These are phyloP conservation scores for Fusarium lyarnte DNA, from an alignment of 2,329 filamentous ascomycete species.

Conservation along the genomic window DNA sequence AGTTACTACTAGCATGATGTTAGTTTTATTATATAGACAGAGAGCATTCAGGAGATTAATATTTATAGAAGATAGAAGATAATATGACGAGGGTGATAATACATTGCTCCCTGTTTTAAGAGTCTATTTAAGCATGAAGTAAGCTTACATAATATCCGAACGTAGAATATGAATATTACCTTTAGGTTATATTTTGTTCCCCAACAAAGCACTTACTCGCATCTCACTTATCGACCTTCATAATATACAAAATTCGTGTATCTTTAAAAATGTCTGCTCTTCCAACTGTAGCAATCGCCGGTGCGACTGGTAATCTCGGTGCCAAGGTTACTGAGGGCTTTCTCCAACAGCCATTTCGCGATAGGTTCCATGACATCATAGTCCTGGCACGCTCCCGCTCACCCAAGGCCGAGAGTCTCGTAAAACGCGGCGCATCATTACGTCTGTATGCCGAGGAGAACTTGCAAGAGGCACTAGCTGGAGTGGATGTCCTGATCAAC, in stretches of 20 bases:
- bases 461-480: neutral
- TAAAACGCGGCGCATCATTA: neutral
- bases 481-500: neutral
- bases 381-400: neutral
- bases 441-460: neutral
- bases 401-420: neutral
- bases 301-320: neutral
- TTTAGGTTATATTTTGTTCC: neutral
- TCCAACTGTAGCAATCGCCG: neutral
- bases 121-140: neutral
- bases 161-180: neutral
- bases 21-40: too few species aligned
- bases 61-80: neutral
- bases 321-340: neutral
- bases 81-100: neutral
- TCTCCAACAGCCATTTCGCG: neutral
- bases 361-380: neutral
- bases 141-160: neutral
- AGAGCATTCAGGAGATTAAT: rapidly evolving
- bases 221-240: neutral
- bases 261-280: neutral
- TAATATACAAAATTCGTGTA: neutral
- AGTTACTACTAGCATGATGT: neutral
- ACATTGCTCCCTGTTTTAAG: neutral
- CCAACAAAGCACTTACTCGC: neutral